phyloP scores from a whole-genome alignment of 2,329 filamentous ascomycete genomes.

The Alternaria incomplexa region DNA sequence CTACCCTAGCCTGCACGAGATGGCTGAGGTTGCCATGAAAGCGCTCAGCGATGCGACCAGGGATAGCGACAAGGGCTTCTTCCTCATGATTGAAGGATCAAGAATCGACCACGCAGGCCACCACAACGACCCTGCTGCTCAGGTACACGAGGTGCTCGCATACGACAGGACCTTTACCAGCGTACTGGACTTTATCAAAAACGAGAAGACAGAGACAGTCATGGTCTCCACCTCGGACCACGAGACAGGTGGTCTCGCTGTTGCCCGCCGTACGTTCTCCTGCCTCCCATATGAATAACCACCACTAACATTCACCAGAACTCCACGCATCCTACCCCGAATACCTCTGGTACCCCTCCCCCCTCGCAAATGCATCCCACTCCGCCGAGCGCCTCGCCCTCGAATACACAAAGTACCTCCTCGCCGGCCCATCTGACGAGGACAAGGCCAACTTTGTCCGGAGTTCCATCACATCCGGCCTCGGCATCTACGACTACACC shows the following conservation, averaged over 20 bases:
- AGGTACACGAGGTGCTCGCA: slow-evolving; percentile 84
- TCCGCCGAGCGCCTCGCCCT: slow-evolving; percentile 73
- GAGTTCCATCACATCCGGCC: slow-evolving; percentile 69
- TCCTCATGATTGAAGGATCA: slow-evolving; percentile 97
- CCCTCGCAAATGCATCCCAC: slow-evolving; percentile 79
- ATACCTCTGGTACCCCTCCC: slow-evolving; percentile 81
- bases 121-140: slow-evolving; percentile 62
- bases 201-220: slow-evolving; percentile 74
- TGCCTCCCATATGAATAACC: too few species aligned
- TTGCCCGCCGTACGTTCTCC: slow-evolving; percentile 70
- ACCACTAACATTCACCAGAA: slow-evolving; percentile 50
- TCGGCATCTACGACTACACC: slow-evolving; percentile 78
- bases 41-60: slow-evolving; percentile 81
- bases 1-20: slow-evolving; percentile 90
- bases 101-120: slow-evolving; percentile 92
- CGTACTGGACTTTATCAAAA: slow-evolving; percentile 83
- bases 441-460: slow-evolving; percentile 65
- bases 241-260: slow-evolving; percentile 88
- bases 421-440: slow-evolving; percentile 35
- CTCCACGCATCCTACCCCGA: slow-evolving; percentile 67
- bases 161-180: slow-evolving; percentile 86
- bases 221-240: slow-evolving; percentile 93
- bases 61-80: slow-evolving; percentile 90
- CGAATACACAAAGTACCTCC: slow-evolving; percentile 67
- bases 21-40: slow-evolving; percentile 81